Conservation (phyloP, 2,329 filamentous ascomycete genomes). For the Curvularia lunata region DNA sequence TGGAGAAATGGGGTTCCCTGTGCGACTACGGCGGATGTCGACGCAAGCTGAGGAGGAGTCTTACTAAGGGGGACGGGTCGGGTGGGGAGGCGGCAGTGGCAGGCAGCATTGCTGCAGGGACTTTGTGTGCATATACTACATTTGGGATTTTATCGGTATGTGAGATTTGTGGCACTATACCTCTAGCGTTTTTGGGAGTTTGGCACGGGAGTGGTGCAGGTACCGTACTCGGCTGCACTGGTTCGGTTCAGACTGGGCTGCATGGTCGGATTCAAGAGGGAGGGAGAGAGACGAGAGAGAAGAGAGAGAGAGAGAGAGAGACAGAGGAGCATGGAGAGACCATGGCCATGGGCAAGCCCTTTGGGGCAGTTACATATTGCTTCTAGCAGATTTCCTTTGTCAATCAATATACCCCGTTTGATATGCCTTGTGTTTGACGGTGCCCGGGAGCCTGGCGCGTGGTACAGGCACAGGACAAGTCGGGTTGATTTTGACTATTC, state of each 20-base stretch:
- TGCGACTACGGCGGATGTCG: conserved; percentile 58
- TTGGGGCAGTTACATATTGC: conserved; percentile 30
- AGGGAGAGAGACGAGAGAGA: not conserved
- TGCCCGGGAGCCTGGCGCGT: not conserved
- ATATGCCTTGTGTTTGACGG: not conserved
- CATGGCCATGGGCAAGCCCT: conserved; percentile 4
- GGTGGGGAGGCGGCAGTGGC: conserved; percentile 6
- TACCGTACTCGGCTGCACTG: conserved; percentile 12
- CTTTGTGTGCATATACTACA: conserved; percentile 25
- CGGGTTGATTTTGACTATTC: not conserved
- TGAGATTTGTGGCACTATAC: conserved; percentile 30
- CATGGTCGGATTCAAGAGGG: conserved; percentile 13
- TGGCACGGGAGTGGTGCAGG: conserved; percentile 19
- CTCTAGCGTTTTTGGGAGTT: conserved; percentile 22
- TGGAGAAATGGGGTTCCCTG: conserved; percentile 56
- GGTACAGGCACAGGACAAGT: not conserved
- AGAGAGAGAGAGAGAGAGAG: not conserved
- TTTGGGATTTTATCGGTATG: conserved; percentile 27
- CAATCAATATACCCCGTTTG: conserved; percentile 10
- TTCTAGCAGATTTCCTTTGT: conserved; percentile 40
- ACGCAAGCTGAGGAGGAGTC: conserved; percentile 62
- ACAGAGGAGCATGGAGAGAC: not conserved
- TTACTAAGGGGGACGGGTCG: conserved; percentile 50
- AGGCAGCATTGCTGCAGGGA: conserved; percentile 23
- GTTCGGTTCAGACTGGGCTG: conserved; percentile 2